Conservation (phyloP, 225 moss, liverwort and hornwort genomes). For the Pseudoscleropodium purum region DNA sequence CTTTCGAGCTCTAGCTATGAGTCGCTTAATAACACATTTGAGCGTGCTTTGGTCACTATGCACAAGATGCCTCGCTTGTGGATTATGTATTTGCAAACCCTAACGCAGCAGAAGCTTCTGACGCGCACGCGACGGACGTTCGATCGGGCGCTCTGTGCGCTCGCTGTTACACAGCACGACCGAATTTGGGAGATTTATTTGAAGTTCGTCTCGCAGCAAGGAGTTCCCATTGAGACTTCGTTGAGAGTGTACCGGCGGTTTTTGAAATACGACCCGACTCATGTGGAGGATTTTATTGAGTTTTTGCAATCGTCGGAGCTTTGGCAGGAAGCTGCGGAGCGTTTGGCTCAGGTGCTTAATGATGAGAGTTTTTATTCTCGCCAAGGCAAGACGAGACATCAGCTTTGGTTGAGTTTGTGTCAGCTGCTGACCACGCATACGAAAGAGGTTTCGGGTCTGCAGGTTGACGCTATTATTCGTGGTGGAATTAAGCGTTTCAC, state of each 20-base stretch:
- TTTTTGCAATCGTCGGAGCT: conserved; percentile 68
- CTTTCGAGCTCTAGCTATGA: conserved; percentile 57
- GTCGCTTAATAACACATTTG: conserved; percentile 74
- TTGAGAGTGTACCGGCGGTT: conserved; percentile 82
- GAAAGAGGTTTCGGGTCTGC: conserved; percentile 77
- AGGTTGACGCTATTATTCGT: conserved; percentile 86
- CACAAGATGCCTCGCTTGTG: conserved; percentile 97
- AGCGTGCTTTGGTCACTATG: conserved; percentile 88
- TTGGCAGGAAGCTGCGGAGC: conserved; percentile 92
- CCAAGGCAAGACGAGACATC: conserved; percentile 79
- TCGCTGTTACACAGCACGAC: conserved; percentile 93
- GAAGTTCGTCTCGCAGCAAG: conserved; percentile 82
- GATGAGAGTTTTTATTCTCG: conserved; percentile 75
- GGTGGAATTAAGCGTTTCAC: conserved; percentile 90
- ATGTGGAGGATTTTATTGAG: conserved; percentile 92
- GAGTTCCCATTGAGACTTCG: conserved; percentile 77
- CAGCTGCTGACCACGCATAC: conserved; percentile 88
- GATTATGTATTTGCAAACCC: conserved; percentile 71
- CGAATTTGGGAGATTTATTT: conserved; percentile 92
- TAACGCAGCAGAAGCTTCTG: conserved; percentile 72
- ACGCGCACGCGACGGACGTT: conserved; percentile 73
- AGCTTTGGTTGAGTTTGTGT: conserved; percentile 89
- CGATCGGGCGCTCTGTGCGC: conserved; percentile 81
- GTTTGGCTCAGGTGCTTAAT: conserved; percentile 72
- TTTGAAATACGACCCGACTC: conserved; percentile 85